These are phyloP conservation scores for Spergularia marina DNA, from an alignment of 148 eudicot species.

Conservation along the genomic window DNA sequence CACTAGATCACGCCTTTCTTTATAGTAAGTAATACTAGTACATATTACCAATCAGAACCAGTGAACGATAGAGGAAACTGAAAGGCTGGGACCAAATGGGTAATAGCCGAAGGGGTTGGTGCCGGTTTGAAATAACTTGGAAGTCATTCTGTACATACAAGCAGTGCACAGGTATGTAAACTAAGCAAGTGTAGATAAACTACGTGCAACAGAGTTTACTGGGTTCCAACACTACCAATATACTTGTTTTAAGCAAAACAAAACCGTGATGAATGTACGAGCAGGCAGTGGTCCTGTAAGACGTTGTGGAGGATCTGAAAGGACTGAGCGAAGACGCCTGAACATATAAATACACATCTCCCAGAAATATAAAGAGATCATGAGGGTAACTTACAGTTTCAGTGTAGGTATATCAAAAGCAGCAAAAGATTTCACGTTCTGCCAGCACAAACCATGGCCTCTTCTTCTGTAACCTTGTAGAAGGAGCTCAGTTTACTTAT, in stretches of 20 bases:
- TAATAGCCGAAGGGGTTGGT: too few species aligned
- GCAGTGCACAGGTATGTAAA: too few species aligned
- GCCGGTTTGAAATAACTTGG: too few species aligned
- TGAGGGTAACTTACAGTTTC: conserved; percentile 15
- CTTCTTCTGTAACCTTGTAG: conserved; percentile 47
- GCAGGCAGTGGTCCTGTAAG: neutral
- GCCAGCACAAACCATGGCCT: conserved; percentile 47
- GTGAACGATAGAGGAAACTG: too few species aligned
- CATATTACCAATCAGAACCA: too few species aligned
- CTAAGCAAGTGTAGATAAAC: too few species aligned
- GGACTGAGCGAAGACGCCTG: neutral
- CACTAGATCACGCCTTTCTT: too few species aligned
- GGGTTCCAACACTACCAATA: neutral
- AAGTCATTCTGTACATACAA: too few species aligned
- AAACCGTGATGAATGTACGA: neutral
- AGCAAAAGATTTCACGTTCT: conserved; percentile 26
- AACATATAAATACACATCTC: conserved; percentile 11
- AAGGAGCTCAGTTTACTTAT: conserved; percentile 84
- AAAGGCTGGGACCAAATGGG: too few species aligned
- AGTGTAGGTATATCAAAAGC: neutral
- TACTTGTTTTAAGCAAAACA: neutral
- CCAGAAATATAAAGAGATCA: neutral
- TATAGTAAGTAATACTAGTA: too few species aligned
- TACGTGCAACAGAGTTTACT: conserved; percentile 12
- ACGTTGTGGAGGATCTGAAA: neutral